Evolutionary conservation across 305 asterid genomes (phyloP), one percentile per base, ranked within the genome.

Genomic region (Fraxinus greggii): DNA sequence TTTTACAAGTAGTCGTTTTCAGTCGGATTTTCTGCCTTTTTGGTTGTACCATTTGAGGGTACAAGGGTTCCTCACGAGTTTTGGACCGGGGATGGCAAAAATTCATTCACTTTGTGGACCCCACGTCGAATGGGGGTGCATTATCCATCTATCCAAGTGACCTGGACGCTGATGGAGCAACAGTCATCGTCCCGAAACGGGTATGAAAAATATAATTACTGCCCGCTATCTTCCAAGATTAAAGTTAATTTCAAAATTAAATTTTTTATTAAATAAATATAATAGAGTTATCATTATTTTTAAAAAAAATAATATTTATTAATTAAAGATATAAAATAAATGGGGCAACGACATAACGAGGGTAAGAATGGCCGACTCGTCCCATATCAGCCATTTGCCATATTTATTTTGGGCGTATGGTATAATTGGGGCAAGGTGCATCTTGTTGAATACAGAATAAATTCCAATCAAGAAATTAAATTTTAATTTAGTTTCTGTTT

Each of bases 1-100:
- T 69, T 28, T 69, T 13, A 69, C 40, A 15, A 69, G 24, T 5
- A 61, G 91, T 82, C 89, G 40, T 63, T 84, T 51, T 84, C 88
- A 48, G 61, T 76, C 70, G 74, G 86, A 84, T 82, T 84, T 84
- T 70, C 33, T 28, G 78, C 70, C 23, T 74, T 21, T 78, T 81
- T 72, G 15, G 35, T 35, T 79, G 75, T 5, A 69, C 40, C 75
- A 29, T 69, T 29, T 29, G 23, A 54, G 80, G 81, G 83, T 82
- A 84, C 36, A 36, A 77, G 40, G 77, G 75, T 72, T 77, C 82
- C 80, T 83, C 82, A 83, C 87, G 75, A 32, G 4, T 63, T 76
- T 63, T 35, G 31, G 78, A 12, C n/a, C 5, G 3, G 5, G n/a
- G 5, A 42, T 42, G 1, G n/a, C 54, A 12, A 42, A 42, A 42